Conservation (phyloP, 2,329 filamentous ascomycete genomes). For the Pezicula carpinea region DNA sequence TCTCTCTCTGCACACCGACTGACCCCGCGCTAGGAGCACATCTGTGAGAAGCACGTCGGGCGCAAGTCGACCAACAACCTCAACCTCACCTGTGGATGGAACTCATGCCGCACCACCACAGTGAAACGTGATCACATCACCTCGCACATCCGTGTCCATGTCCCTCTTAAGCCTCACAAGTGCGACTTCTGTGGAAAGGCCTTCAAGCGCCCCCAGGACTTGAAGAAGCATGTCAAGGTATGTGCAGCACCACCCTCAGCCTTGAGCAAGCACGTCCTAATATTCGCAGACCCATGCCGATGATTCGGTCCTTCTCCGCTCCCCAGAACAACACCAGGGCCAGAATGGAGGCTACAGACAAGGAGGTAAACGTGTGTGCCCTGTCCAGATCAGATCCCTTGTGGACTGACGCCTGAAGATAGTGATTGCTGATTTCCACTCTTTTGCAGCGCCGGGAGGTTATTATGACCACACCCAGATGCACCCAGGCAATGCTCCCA, state of each 20-base stretch:
- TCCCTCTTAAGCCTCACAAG: constrained; percentile 98
- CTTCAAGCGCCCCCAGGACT: constrained; percentile 96
- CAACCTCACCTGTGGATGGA: constrained; percentile 96
- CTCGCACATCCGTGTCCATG: constrained; percentile 96
- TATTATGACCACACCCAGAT: constrained; percentile 65
- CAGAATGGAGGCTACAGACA: constrained; percentile 46
- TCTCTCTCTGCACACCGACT: constrained; percentile 1
- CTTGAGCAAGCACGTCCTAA: constrained; percentile 17
- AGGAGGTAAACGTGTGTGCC: constrained; percentile 31
- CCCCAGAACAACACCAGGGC: constrained; percentile 26
- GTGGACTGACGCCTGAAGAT: constrained; percentile 20
- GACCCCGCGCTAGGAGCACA: constrained; percentile 69
- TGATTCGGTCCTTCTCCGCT: constrained; percentile 67
- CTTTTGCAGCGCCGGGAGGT: constrained; percentile 28
- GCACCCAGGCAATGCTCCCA: constrained; percentile 46
- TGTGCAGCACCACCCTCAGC: constrained; percentile 8
- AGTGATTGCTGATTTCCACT: constrained; percentile 29
- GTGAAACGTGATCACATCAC: constrained; percentile 99
- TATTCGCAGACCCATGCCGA: constrained; percentile 74
- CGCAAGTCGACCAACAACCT: constrained; percentile 99
- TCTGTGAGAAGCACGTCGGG: constrained; percentile 96
- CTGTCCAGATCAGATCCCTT: constrained; percentile 12
- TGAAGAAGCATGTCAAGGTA: constrained; percentile 98
- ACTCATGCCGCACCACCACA: constrained; percentile 89
- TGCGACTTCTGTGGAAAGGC: constrained; percentile 98